phyloP scores from a whole-genome alignment of 148 eudicot genomes.

The Camellia japonica region DNA sequence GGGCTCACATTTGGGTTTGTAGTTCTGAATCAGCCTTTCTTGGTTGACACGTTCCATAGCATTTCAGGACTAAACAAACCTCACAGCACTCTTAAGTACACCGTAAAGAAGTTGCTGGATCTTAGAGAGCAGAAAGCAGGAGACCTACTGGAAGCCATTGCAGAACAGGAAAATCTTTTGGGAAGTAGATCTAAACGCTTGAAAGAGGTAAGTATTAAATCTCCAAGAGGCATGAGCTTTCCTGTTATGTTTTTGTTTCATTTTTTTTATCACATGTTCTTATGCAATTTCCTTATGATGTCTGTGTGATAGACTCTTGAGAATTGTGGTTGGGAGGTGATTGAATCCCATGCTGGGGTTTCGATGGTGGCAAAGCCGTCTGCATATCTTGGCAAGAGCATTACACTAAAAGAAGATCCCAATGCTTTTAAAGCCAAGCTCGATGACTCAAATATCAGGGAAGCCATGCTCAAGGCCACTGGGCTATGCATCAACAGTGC shows the following conservation, averaged over 20 bases:
- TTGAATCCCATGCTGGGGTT: constrained; percentile 69
- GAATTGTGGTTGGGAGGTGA: constrained; percentile 89
- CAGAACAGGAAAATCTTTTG: constrained; percentile 56
- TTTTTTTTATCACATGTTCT: neutral
- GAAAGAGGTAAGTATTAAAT: constrained; percentile 53
- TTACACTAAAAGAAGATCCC: constrained; percentile 42
- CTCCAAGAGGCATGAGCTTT: neutral
- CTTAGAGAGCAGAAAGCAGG: constrained; percentile 53
- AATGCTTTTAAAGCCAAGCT: constrained; percentile 44
- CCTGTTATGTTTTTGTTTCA: neutral
- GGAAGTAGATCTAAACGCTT: constrained; percentile 58
- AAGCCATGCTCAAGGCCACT: constrained; percentile 65
- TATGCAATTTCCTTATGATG: constrained; percentile 1
- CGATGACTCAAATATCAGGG: constrained; percentile 64
- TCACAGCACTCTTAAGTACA: constrained; percentile 76
- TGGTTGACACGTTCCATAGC: constrained; percentile 57
- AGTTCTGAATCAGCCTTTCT: constrained; percentile 56
- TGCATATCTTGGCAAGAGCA: constrained; percentile 56
- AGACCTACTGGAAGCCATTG: constrained; percentile 37
- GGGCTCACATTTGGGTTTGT: constrained; percentile 83
- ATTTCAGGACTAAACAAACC: constrained; percentile 77
- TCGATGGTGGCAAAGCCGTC: constrained; percentile 88
- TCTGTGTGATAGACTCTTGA: constrained; percentile 54
- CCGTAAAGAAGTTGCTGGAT: constrained; percentile 81
- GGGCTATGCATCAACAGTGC: constrained; percentile 84